Evolutionary conservation across 2,329 filamentous ascomycete species (phyloP), one percentile per base, ranked within the genome.

Genomic region (Penicillium sp.): DNA sequence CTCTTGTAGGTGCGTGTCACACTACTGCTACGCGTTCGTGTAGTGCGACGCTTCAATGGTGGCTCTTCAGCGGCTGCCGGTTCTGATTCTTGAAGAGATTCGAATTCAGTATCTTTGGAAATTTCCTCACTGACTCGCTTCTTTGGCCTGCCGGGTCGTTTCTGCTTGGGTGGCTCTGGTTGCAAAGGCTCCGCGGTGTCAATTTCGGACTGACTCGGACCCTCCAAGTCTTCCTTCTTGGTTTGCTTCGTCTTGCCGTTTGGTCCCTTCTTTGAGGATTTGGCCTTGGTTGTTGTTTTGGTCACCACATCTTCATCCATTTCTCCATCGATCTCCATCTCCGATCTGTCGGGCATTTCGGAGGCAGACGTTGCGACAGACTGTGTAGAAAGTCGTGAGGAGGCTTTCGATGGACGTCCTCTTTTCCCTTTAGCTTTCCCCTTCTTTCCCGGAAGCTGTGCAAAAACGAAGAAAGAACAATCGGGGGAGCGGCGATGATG

Each of bases 401-500:
- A 87, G 7, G 78, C 76, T 64, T 89, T 90, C 24, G 88, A 93
- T 39, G 76, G 68, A 53, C 79, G 66, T 62, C 70, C 64, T 75
- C 85, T 73, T 68, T 77, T 72, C 62, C 77, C 42, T 44, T 72
- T 72, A 5, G 77, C 78, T 70, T 85, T 85, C 27, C 78, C 56
- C 73, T 76, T 70, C 51, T 60, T 80, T 71, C 59, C 78, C 6
- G 76, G 61, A 9, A 61, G 55, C 53, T 66, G 57, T 75, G 80
- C 76, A 27, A 95, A 79, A 1, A 75, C 70, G 63, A 97, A 97
- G 72, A 95, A 97, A 11, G 82, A 77, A 64, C 93, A 98, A 25
- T 85, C 77, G 0, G 88, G 81, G 1, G 85, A 85, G 57, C 93
- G 83, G 46, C 81, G 83, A 59, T 84, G 82, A 65, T 98, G 93